phyloP scores from a whole-genome alignment of 768 basidiomycete genomes.

The Suillus placidus region DNA sequence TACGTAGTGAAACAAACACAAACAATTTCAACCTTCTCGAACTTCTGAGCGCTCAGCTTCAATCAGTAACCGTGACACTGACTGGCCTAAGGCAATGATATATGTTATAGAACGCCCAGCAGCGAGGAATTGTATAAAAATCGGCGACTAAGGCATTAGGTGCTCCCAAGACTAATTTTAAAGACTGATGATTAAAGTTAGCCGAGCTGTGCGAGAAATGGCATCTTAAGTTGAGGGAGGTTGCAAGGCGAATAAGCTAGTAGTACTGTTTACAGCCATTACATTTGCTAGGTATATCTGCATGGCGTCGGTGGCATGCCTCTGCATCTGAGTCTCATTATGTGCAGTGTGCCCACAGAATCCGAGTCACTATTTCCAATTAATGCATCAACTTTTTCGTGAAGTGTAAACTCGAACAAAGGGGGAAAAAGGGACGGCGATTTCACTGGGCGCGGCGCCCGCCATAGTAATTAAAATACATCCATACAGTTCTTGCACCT shows the following conservation, averaged over 20 bases:
- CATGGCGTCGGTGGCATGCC: not conserved
- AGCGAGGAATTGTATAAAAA: not conserved
- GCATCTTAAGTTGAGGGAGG: not conserved
- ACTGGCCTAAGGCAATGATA: not conserved
- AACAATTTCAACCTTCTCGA: no score
- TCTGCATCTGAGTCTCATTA: not conserved
- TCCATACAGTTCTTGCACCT: constrained; percentile 71
- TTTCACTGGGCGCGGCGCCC: not conserved
- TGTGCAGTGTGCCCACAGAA: not conserved
- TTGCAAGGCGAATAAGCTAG: not conserved
- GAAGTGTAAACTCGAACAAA: not conserved
- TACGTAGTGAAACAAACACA: no score
- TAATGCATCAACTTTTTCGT: not conserved
- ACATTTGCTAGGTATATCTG: not conserved
- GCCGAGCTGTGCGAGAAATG: not conserved
- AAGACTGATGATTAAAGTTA: not conserved
- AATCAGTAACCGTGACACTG: no score
- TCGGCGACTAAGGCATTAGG: not conserved
- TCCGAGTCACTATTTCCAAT: not conserved
- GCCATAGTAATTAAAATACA: constrained; percentile 44
- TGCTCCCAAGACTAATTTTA: not conserved
- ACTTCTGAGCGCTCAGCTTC: no score
- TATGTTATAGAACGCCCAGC: not conserved
- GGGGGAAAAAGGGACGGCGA: not conserved
- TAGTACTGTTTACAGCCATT: not conserved